Evolutionary conservation across 768 basidiomycete species (phyloP).

Genomic region (Rhodocollybia butyracea): DNA sequence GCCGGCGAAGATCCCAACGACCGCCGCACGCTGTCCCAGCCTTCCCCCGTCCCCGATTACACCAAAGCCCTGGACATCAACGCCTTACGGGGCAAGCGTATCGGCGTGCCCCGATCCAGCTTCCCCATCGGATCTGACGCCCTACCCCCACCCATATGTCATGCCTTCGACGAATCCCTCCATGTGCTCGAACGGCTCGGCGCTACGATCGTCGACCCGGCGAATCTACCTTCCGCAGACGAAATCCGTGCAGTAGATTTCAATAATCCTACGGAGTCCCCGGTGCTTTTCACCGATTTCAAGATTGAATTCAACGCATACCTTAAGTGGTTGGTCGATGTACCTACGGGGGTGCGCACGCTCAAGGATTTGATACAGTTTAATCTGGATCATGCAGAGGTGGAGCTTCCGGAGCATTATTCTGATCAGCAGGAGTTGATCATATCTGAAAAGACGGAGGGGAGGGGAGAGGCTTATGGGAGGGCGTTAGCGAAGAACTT

Average conservation of each 20-base stretch:
- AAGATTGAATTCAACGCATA: constrained; percentile 41
- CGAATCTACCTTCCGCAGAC: constrained; percentile 37
- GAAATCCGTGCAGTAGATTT: too few species aligned
- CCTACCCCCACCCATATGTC: constrained; percentile 17
- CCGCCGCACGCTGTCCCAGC: constrained; percentile 37
- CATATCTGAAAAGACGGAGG: neutral
- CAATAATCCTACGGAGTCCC: constrained; percentile 27
- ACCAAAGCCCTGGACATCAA: constrained; percentile 30
- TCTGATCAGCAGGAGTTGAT: neutral
- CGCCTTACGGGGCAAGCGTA: constrained; percentile 37
- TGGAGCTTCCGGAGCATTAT: constrained; percentile 25
- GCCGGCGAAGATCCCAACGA: constrained; percentile 41
- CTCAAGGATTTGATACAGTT: constrained; percentile 42
- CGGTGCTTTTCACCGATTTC: constrained; percentile 35
- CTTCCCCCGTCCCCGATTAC: constrained; percentile 38
- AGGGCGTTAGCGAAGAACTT: constrained; percentile 2
- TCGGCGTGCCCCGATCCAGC: constrained; percentile 41
- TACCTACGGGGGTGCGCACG: constrained; percentile 36
- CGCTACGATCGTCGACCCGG: constrained; percentile 44
- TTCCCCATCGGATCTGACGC: constrained; percentile 20
- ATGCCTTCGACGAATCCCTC: constrained; percentile 37
- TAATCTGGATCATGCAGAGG: constrained; percentile 38
- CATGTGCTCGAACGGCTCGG: constrained; percentile 34
- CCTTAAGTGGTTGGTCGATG: constrained; percentile 31
- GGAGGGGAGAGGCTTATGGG: neutral